These are phyloP conservation scores for Fusarium subglutinans DNA, from an alignment of 2,329 filamentous ascomycete genomes.

Conservation along the genomic window DNA sequence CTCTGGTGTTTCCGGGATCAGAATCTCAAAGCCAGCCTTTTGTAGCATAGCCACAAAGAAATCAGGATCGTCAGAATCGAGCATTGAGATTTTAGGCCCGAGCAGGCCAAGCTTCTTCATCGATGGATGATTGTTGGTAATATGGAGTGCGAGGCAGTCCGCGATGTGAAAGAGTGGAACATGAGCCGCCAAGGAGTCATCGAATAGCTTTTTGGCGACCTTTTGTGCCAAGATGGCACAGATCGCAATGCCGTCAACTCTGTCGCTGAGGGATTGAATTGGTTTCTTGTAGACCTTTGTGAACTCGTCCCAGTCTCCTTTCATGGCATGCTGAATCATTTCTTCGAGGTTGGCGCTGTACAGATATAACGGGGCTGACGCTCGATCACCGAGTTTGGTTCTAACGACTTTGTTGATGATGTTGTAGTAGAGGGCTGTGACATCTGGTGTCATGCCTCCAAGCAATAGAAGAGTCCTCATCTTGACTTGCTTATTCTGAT, in stretches of 20 bases:
- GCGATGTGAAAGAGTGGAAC: background rate
- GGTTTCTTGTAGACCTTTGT: background rate
- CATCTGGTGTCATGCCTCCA: slow-evolving; percentile 3
- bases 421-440: background rate
- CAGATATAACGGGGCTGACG: background rate
- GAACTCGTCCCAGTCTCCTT: background rate
- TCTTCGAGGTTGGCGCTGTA: slow-evolving; percentile 6
- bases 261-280: background rate
- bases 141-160: background rate
- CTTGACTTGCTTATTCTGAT: accelerated
- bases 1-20: background rate
- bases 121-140: background rate
- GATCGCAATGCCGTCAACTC: background rate
- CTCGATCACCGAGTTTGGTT: background rate
- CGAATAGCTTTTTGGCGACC: background rate
- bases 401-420: background rate
- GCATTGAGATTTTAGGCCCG: background rate
- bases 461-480: background rate
- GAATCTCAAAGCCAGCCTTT: background rate
- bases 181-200: background rate
- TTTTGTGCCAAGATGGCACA: slow-evolving; percentile 4
- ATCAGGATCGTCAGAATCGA: background rate
- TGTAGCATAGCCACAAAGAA: background rate
- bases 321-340: background rate
- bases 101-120: background rate